Evolutionary conservation across 2,329 filamentous ascomycete genomes (phyloP), one percentile per base, ranked within the genome.

Genomic region (Colletotrichum horii): DNA sequence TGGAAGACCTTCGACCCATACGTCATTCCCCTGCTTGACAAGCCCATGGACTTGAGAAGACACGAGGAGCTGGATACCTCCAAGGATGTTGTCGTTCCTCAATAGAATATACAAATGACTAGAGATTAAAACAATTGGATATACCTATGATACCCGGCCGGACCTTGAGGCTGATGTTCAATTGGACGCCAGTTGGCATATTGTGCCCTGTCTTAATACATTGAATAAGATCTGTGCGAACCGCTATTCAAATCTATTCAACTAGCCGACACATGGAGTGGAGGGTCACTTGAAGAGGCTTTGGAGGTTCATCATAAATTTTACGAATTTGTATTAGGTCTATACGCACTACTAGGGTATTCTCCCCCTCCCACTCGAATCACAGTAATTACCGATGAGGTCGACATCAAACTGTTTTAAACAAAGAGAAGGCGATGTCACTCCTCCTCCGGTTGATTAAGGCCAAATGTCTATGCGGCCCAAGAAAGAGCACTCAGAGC

Each of bases 1-100:
- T 94, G 92, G 92, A 90, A 94, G 86, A 94, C 93, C 1, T 95
- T 95, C 79, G 93, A 95, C 82, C 92, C 93, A 8, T 95, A 94
- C 79, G 93, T 95, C 34, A 87, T 91, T 64, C 94, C 93, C 4
- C 81, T 95, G 74, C 84, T 95, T 66, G 93, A 92, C 78, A 89
- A 88, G 81, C 88, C 90, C 11, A 95, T 95, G 93, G 93, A 95
- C 82, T 82, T 95, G 76, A 86, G 93, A 70, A 86, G 93, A 61
- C 89, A 91, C 77, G 91, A 94, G 82, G 94, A 95, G 84, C 83
- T 94, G 80, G 91, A 93, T 77, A 91, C 89, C 9, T 87, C 84
- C 78, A 85, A 87, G 80, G 86, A 87, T 34, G 87, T 88, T 9
- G 84, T 83, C 58, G 86, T 88, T 8, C 86, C 79, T 24, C 68